Conservation (phyloP, 352 stramenopile species). For the Globisporangium abappressorium region DNA sequence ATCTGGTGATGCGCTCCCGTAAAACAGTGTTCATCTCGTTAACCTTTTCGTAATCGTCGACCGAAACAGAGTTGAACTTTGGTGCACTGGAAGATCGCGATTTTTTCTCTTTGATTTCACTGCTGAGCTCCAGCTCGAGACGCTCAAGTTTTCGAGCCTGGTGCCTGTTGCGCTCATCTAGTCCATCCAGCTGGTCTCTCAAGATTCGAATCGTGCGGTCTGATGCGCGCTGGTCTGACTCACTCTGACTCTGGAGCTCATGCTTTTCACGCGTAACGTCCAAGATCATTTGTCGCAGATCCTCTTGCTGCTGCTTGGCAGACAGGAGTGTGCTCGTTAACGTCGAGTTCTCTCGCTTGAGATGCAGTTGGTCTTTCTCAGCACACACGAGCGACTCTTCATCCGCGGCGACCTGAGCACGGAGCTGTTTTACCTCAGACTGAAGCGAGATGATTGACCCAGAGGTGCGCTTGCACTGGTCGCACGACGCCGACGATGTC, state of each 20-base stretch:
- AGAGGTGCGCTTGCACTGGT: constrained; percentile 37
- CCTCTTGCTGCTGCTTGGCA: constrained; percentile 54
- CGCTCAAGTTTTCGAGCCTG: constrained; percentile 13
- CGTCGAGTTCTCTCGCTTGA: constrained; percentile 45
- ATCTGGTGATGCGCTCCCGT: background rate
- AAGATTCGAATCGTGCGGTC: constrained; percentile 30
- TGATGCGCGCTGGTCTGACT: constrained; percentile 33
- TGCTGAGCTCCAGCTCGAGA: constrained; percentile 16
- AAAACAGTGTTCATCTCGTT: constrained; percentile 6
- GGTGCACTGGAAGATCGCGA: background rate
- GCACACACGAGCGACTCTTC: constrained; percentile 43
- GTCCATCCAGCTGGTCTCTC: constrained; percentile 29
- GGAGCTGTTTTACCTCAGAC: constrained; percentile 48
- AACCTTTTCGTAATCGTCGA: constrained; percentile 8
- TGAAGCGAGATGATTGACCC: constrained; percentile 37
- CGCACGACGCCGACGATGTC: constrained; percentile 19
- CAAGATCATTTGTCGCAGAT: constrained; percentile 41
- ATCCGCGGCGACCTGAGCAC: constrained; percentile 31
- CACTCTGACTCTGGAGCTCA: constrained; percentile 34
- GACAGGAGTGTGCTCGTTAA: constrained; percentile 40
- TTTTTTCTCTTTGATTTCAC: background rate
- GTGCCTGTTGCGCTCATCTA: constrained; percentile 26
- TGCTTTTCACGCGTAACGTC: constrained; percentile 58
- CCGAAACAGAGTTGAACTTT: background rate
- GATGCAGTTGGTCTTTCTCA: constrained; percentile 37